Evolutionary conservation across 2,329 filamentous ascomycete genomes (phyloP).

Genomic region (Raffaelea ambrosiae): DNA sequence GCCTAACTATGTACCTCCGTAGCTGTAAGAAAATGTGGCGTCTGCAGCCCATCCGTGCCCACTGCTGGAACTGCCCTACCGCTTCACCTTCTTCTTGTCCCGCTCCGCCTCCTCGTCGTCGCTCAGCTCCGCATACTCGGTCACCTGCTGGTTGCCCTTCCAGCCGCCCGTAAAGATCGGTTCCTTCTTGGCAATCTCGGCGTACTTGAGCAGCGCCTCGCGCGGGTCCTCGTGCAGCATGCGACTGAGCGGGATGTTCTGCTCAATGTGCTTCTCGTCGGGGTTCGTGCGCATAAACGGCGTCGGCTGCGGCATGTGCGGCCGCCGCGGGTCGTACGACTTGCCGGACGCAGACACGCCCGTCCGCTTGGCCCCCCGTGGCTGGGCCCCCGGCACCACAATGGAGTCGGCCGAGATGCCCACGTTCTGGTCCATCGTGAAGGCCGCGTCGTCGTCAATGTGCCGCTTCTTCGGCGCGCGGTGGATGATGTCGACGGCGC

Average conservation of each 20-base stretch:
- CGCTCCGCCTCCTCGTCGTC: slow-evolving; percentile 68
- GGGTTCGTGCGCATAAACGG: slow-evolving; percentile 88
- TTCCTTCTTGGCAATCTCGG: slow-evolving; percentile 84
- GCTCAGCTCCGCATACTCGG: slow-evolving; percentile 82
- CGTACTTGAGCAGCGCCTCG: slow-evolving; percentile 91
- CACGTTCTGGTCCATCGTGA: slow-evolving; percentile 73
- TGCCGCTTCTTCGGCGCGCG: slow-evolving; percentile 91
- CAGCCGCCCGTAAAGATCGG: slow-evolving; percentile 92
- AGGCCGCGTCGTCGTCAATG: slow-evolving; percentile 81
- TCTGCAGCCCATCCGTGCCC: too few species aligned
- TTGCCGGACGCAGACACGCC: slow-evolving; percentile 73
- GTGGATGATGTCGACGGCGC: slow-evolving; percentile 83
- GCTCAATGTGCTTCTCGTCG: slow-evolving; percentile 79
- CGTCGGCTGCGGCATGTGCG: slow-evolving; percentile 75
- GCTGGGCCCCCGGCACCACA: slow-evolving; percentile 56
- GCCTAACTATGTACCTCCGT: too few species aligned
- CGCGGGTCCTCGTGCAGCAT: slow-evolving; percentile 96
- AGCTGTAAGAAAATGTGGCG: too few species aligned
- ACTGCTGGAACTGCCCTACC: slow-evolving; percentile 20
- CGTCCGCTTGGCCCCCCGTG: slow-evolving; percentile 40
- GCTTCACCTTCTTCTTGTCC: slow-evolving; percentile 55
- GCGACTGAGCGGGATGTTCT: slow-evolving; percentile 79
- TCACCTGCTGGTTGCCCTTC: slow-evolving; percentile 84
- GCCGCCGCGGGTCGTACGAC: slow-evolving; percentile 69
- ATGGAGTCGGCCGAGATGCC: slow-evolving; percentile 81